A percentile compares a stretch with the other conserved stretches of the same genome.
phyloP scores from a whole-genome alignment of 164 flowering plant species.

The Platanus orientalis region DNA sequence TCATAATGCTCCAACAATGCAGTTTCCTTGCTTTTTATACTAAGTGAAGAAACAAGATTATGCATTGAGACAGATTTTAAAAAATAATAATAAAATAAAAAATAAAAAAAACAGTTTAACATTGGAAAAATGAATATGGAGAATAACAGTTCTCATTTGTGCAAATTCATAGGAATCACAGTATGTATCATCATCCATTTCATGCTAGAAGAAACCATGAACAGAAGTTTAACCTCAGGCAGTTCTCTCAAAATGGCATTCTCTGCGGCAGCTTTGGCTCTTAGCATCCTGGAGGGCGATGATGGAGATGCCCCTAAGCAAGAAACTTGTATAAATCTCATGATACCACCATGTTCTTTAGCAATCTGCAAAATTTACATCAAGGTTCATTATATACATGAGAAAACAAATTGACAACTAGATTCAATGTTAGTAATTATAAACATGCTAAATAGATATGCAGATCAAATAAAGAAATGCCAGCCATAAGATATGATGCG shows the following conservation, averaged over 20 bases:
- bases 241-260: conserved; percentile 67
- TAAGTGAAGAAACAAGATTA: not conserved
- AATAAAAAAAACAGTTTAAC: too few relatives aligned
- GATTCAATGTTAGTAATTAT: not conserved
- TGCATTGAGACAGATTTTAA: not conserved
- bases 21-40: too few relatives aligned
- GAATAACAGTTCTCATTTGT: not conserved
- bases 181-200: not conserved
- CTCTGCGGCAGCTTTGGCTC: conserved; percentile 93
- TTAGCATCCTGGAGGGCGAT: conserved; percentile 76
- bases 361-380: conserved; percentile 56
- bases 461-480: not conserved
- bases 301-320: conserved; percentile 83
- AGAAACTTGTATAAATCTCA: conserved; percentile 94
- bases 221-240: conserved; percentile 56
- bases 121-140: not conserved
- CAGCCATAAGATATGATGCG: not conserved
- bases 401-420: not conserved
- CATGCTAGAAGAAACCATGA: conserved; percentile 2
- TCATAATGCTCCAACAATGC: too few relatives aligned
- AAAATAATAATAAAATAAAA: too few relatives aligned
- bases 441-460: conserved; percentile 1
- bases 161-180: not conserved
- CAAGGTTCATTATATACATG: not conserved
- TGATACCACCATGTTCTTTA: conserved; percentile 96